Conservation (phyloP, 768 basidiomycete genomes). For the Auricularia sp. region DNA sequence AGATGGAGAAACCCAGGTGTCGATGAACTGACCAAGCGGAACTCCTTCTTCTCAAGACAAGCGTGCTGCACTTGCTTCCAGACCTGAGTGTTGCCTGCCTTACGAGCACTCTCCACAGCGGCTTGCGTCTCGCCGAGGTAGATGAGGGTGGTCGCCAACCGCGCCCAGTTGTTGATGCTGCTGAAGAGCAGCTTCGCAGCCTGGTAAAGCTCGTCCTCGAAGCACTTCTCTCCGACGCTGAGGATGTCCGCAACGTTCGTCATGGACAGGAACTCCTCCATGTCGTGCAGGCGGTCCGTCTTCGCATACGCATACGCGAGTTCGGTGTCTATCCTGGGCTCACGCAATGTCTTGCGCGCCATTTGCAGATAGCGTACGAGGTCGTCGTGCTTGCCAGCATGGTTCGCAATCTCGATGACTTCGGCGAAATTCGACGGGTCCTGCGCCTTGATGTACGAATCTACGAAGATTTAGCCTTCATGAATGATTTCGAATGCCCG, state of each 20-base stretch:
- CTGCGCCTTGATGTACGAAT: constrained; percentile 96
- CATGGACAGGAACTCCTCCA: constrained; percentile 98
- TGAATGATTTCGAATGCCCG: neutral
- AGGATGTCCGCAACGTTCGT: constrained; percentile 97
- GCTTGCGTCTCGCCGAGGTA: constrained; percentile 97
- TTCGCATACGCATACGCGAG: constrained; percentile 97
- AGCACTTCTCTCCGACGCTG: constrained; percentile 97
- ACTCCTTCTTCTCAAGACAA: constrained; percentile 94
- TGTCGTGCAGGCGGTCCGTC: constrained; percentile 80
- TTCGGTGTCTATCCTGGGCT: constrained; percentile 97
- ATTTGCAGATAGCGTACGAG: constrained; percentile 96
- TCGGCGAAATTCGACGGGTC: constrained; percentile 90
- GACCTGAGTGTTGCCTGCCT: constrained; percentile 99
- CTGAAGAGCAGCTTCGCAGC: constrained; percentile 92
- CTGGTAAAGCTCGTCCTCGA: constrained; percentile 95
- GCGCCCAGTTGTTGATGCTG: constrained; percentile 98
- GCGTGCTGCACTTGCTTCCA: constrained; percentile 99
- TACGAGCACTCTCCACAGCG: constrained; percentile 97
- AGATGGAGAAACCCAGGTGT: neutral
- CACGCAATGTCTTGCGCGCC: constrained; percentile 93
- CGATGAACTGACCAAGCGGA: constrained; percentile 56
- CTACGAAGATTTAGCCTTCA: constrained; percentile 25
- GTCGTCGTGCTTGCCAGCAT: constrained; percentile 87
- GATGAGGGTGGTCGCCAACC: constrained; percentile 94
- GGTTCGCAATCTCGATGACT: constrained; percentile 91